These are phyloP conservation scores for Cordyceps militaris DNA, from an alignment of 2,329 filamentous ascomycete genomes.

Conservation along the genomic window DNA sequence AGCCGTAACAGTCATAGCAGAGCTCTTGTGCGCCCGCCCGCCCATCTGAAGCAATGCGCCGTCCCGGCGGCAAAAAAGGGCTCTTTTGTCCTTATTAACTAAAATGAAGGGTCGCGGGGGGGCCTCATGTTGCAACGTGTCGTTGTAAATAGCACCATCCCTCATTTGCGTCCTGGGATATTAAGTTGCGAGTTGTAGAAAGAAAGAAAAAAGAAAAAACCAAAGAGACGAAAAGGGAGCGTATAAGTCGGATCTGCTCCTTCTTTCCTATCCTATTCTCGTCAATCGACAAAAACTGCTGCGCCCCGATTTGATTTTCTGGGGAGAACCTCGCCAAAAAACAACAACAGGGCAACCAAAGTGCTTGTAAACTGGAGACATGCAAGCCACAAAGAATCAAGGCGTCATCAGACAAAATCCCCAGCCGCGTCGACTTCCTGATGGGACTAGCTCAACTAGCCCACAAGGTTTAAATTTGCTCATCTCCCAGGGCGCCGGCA, in stretches of 20 bases:
- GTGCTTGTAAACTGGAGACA: neutral
- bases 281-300: slow-evolving; percentile 1
- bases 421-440: neutral
- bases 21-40: too few relatives aligned
- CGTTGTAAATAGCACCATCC: neutral
- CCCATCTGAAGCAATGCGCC: too few relatives aligned
- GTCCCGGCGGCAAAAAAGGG: too few relatives aligned
- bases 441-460: neutral
- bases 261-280: neutral
- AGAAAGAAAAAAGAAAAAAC: neutral
- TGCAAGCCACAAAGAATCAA: neutral
- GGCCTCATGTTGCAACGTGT: neutral
- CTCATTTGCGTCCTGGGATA: neutral
- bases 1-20: too few relatives aligned
- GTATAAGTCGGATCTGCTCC: neutral
- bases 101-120: too few relatives aligned
- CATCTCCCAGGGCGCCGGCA: neutral
- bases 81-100: too few relatives aligned
- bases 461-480: neutral
- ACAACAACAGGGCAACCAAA: neutral
- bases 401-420: neutral
- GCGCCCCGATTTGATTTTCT: slow-evolving; percentile 8
- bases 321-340: neutral
- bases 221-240: neutral
- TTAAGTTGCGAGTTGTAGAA: neutral